phyloP scores from a whole-genome alignment of 148 eudicot genomes.

The Camellia lanceoleosa region DNA sequence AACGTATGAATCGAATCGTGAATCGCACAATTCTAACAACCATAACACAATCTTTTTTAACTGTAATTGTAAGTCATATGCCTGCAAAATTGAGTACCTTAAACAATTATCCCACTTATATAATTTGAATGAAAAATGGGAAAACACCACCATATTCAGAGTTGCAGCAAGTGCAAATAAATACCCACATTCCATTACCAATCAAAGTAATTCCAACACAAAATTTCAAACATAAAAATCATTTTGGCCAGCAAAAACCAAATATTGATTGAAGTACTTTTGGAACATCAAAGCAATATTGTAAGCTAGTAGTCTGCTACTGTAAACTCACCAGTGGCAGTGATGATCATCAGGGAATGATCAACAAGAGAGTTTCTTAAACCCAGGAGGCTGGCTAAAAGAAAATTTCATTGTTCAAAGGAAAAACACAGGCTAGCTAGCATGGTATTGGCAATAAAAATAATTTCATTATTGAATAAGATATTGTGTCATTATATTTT shows the following conservation, averaged over 20 bases:
- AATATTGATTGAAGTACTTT: background rate
- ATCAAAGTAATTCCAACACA: background rate
- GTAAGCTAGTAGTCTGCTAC: conserved; percentile 2
- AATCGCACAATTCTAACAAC: too few species aligned
- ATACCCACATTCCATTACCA: background rate
- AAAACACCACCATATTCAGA: too few species aligned
- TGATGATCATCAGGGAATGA: background rate
- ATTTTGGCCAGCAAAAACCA: background rate
- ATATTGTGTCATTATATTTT: background rate
- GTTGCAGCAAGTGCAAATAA: background rate
- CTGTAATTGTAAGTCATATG: background rate
- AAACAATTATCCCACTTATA: background rate
- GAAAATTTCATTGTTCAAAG: background rate
- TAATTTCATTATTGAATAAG: background rate
- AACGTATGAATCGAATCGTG: too few species aligned
- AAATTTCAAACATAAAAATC: too few species aligned
- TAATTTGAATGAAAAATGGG: too few species aligned
- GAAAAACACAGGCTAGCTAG: background rate
- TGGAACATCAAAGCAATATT: background rate
- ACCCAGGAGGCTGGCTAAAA: background rate
- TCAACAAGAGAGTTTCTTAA: background rate
- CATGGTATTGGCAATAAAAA: background rate
- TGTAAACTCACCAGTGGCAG: background rate
- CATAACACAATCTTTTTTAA: too few species aligned
- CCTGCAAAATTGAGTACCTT: background rate